phyloP scores from a whole-genome alignment of 2,329 filamentous ascomycete genomes.

The Macrophomina pseudophaseolina region DNA sequence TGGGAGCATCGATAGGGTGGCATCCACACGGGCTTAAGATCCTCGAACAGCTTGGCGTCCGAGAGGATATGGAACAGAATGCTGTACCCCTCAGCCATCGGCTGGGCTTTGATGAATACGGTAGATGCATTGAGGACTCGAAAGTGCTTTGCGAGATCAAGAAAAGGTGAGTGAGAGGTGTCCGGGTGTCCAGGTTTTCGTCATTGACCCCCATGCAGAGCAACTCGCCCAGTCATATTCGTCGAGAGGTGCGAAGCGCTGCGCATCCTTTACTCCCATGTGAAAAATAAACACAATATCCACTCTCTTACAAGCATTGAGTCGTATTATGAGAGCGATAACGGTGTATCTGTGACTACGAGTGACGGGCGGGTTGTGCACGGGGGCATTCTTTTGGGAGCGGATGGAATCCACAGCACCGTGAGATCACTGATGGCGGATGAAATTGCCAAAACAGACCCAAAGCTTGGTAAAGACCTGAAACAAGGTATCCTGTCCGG shows the following conservation, averaged over 20 bases:
- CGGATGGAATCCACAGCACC: constrained; percentile 19
- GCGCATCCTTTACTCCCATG: constrained; percentile 27
- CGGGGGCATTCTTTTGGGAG: constrained; percentile 10
- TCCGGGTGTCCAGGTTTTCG: neutral
- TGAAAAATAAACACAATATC: constrained; percentile 32
- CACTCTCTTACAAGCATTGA: constrained; percentile 15
- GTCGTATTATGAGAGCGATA: neutral
- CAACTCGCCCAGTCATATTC: neutral
- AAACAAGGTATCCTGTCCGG: neutral
- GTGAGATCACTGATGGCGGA: constrained; percentile 19
- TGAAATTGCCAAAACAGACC: neutral
- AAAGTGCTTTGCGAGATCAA: neutral
- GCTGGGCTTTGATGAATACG: neutral
- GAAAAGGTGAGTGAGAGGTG: neutral
- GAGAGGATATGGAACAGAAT: neutral
- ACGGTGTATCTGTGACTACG: constrained; percentile 29
- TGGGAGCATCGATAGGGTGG: constrained; percentile 33
- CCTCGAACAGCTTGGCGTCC: constrained; percentile 34
- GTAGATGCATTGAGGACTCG: neutral
- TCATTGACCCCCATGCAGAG: neutral
- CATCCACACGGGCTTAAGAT: constrained; percentile 32
- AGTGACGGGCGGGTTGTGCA: constrained; percentile 27
- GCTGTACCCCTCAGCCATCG: neutral
- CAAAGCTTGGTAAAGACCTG: neutral
- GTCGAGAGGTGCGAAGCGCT: neutral